These are phyloP conservation scores for Geranium brycei DNA, from an alignment of 345 rosid species.

Conservation along the genomic window DNA sequence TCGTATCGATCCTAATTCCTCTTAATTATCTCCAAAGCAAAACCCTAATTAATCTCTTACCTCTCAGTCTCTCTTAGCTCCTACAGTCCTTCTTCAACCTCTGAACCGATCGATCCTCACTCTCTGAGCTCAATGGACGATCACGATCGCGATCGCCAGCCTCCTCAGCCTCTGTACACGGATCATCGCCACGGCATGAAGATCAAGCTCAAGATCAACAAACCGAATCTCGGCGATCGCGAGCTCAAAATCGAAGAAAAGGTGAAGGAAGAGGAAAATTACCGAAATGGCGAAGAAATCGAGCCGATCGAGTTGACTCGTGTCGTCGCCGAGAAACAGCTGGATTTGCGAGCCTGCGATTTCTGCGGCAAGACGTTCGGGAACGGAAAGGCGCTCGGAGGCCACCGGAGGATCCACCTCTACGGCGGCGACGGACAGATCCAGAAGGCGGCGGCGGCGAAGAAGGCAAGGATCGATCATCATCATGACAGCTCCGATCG, in stretches of 20 bases:
- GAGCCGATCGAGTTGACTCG: too few relatives aligned
- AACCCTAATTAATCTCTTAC: too few relatives aligned
- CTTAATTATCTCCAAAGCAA: too few relatives aligned
- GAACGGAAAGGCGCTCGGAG: constrained; percentile 11
- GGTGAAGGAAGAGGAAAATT: background rate
- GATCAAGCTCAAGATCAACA: background rate
- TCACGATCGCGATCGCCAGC: background rate
- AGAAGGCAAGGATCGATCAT: too few relatives aligned
- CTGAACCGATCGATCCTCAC: too few relatives aligned
- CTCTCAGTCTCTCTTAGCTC: too few relatives aligned
- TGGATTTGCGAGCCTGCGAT: background rate
- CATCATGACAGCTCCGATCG: too few relatives aligned
- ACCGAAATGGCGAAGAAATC: too few relatives aligned
- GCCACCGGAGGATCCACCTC: constrained; percentile 14
- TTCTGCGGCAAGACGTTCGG: constrained; percentile 9
- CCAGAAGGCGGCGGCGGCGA: too few relatives aligned
- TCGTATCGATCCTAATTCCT: too few relatives aligned
- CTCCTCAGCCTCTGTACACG: background rate
- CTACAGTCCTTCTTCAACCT: too few relatives aligned
- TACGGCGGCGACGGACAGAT: background rate
- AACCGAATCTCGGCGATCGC: background rate
- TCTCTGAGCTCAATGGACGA: too few relatives aligned
- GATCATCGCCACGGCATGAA: background rate
- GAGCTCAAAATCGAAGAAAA: background rate
- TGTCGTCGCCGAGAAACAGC: background rate